Evolutionary conservation across 352 stramenopile species (phyloP), one percentile per base, ranked within the genome.

Genomic region (Globisporangium solare): DNA sequence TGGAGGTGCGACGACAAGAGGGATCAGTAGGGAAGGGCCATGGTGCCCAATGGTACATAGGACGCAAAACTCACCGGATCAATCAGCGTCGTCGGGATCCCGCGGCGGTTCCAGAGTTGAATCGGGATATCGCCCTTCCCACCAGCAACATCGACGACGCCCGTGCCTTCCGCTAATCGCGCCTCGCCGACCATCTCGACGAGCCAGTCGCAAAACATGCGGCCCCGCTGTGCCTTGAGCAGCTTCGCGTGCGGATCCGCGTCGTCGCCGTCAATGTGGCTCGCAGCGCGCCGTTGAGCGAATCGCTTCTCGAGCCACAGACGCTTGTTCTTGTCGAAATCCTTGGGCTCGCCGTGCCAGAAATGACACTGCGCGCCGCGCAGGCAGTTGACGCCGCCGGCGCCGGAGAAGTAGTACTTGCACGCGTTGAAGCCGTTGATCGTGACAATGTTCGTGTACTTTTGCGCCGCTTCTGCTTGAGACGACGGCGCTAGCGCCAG

Each of bases 51-150:
- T 56, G 11, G 17, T n/a, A 57, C 5, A 17, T 27, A 45, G 18
- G 35, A 1, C n/a, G n/a, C n/a, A n/a, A 17, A 32, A 62, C 66
- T 31, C 80, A 90, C 83, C 45, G 88, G 88, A 42, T 97, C 88
- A 32, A 96, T 82, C 27, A 96, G 68, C 10, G 83, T 96, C 20
- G 82, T 88, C 1, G 68, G 73, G 31, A 96, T 91, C 17, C 78
- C 82, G 47, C 84, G 76, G 24, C 74, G 61, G 50, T 92, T 89
- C 71, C 78, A 88, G 11, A 97, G 70, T 63, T 95, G 74, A 59
- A 95, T 87, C 15, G 74, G 66, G 47, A 96, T 91, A 58, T 95
- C 83, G 32, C 88, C 88, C 70, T 94, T 94, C 42, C 88, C 88
- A 21, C 88, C 88, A 37, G 88, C 88, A 8, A 96, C 74, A 46